A percentile compares a stretch with the other conserved stretches of the same genome.
Conservation (phyloP, 2,329 filamentous ascomycete species). For the Drechslerella dactyloides region DNA sequence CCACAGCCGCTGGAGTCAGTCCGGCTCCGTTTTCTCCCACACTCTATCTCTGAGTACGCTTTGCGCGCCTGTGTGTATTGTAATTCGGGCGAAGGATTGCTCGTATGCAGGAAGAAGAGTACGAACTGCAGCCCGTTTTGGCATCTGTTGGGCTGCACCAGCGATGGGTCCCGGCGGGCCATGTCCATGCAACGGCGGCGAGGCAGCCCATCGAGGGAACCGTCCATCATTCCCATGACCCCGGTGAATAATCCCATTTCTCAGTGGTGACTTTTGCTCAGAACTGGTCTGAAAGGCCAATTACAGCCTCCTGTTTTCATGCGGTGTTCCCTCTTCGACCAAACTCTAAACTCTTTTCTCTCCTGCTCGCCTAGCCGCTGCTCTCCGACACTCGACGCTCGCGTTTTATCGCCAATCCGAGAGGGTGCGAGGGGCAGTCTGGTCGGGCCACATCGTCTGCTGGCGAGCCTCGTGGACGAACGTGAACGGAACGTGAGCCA, state of each 20-base stretch:
- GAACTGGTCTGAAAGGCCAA: constrained; percentile 22
- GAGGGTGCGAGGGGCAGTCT: constrained; percentile 10
- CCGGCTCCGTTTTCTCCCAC: constrained; percentile 15
- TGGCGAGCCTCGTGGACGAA: constrained; percentile 1
- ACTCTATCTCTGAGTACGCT: constrained; percentile 15
- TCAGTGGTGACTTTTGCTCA: constrained; percentile 33
- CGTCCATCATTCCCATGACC: constrained; percentile 44
- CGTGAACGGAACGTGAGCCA: background rate
- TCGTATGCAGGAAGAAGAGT: background rate
- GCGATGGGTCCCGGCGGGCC: constrained; percentile 24
- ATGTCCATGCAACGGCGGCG: constrained; percentile 37
- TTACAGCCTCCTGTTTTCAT: constrained; percentile 26
- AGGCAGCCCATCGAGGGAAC: constrained; percentile 34
- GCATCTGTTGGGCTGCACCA: constrained; percentile 30
- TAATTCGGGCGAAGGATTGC: constrained; percentile 18
- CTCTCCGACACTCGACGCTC: constrained; percentile 6
- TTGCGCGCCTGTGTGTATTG: constrained; percentile 4
- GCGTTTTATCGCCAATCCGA: constrained; percentile 48
- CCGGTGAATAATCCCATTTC: constrained; percentile 36
- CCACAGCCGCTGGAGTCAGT: constrained; percentile 20
- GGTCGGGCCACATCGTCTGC: constrained; percentile 21
- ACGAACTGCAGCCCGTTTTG: constrained; percentile 27
- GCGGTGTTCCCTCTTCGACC: constrained; percentile 24
- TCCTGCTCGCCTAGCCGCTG: background rate
- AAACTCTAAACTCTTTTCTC: constrained; percentile 7